Conservation (phyloP, 2,329 filamentous ascomycete genomes). For the Alternaria brassicicola region DNA sequence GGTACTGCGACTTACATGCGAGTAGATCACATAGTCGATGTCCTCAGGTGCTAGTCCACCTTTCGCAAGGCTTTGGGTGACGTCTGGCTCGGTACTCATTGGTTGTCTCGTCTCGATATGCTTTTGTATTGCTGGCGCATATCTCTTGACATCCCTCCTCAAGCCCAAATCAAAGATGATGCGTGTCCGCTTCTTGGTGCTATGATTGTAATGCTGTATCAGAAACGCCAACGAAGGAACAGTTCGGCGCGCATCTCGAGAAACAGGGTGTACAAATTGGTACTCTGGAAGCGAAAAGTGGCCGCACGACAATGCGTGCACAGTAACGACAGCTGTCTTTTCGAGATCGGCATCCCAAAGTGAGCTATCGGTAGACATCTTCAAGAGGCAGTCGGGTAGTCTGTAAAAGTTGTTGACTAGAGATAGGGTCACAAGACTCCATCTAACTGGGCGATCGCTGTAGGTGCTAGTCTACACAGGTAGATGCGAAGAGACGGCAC, state of each 20-base stretch:
- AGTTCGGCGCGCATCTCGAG: slow-evolving; percentile 52
- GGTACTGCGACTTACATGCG: slow-evolving; percentile 44
- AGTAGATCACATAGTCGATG: slow-evolving; percentile 52
- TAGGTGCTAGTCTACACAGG: not conserved
- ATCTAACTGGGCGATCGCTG: not conserved
- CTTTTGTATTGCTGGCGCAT: slow-evolving; percentile 53
- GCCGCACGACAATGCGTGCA: slow-evolving; percentile 48
- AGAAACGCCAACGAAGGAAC: slow-evolving; percentile 63
- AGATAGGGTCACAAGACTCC: not conserved
- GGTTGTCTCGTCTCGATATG: slow-evolving; percentile 57
- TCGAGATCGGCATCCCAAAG: not conserved
- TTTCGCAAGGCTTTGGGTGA: slow-evolving; percentile 47
- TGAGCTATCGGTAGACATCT: not conserved
- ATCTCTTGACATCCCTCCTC: slow-evolving; percentile 53
- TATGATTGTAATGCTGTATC: slow-evolving; percentile 55
- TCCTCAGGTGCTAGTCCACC: slow-evolving; percentile 47
- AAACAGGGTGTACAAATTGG: slow-evolving; percentile 56
- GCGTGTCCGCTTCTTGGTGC: slow-evolving; percentile 43
- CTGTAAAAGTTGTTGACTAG: not conserved
- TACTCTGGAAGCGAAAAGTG: slow-evolving; percentile 57
- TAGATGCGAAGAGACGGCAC: not conserved
- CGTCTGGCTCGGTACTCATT: slow-evolving; percentile 47
- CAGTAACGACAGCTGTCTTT: slow-evolving; percentile 36
- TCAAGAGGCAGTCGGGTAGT: not conserved
- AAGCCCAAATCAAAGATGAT: slow-evolving; percentile 63